Conservation (phyloP, 768 basidiomycete genomes). For the Agaricus blazei region DNA sequence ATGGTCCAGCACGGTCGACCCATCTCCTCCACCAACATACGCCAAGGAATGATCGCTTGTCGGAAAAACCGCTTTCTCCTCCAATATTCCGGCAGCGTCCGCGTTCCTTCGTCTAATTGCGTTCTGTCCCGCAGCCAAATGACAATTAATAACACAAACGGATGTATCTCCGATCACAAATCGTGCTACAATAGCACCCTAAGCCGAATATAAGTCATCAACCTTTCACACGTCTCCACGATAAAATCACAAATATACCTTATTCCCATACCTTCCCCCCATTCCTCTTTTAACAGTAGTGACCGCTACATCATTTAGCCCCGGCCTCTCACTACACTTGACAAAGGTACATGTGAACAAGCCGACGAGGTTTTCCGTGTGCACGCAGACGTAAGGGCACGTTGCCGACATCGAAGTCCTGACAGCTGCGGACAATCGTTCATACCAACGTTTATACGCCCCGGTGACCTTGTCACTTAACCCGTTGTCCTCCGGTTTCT, state of each 20-base stretch:
- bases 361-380: slow-evolving; percentile 88
- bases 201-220: slow-evolving; percentile 6
- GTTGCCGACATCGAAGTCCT: slow-evolving; percentile 69
- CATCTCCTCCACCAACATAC: slow-evolving; percentile 89
- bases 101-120: slow-evolving; percentile 79
- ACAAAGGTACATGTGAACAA: slow-evolving; percentile 76
- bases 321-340: slow-evolving; percentile 56
- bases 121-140: slow-evolving; percentile 92
- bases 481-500: slow-evolving; percentile 43
- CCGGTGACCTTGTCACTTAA: slow-evolving; percentile 81
- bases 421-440: slow-evolving; percentile 69
- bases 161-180: slow-evolving; percentile 91
- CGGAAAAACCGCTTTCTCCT: slow-evolving; percentile 69
- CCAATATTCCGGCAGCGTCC: slow-evolving; percentile 83
- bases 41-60: slow-evolving; percentile 51
- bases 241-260: slow-evolving; percentile 41
- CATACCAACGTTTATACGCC: slow-evolving; percentile 87
- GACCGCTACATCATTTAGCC: slow-evolving; percentile 66
- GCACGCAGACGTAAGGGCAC: slow-evolving; percentile 69
- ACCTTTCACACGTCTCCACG: not conserved
- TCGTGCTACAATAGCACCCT: slow-evolving; percentile 90
- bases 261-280: slow-evolving; percentile 92
- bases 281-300: slow-evolving; percentile 89
- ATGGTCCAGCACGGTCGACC: slow-evolving; percentile 90
- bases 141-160: slow-evolving; percentile 93